These are phyloP conservation scores for Gynostemma pentaphyllum DNA, from an alignment of 306 rosid species.

Conservation along the genomic window DNA sequence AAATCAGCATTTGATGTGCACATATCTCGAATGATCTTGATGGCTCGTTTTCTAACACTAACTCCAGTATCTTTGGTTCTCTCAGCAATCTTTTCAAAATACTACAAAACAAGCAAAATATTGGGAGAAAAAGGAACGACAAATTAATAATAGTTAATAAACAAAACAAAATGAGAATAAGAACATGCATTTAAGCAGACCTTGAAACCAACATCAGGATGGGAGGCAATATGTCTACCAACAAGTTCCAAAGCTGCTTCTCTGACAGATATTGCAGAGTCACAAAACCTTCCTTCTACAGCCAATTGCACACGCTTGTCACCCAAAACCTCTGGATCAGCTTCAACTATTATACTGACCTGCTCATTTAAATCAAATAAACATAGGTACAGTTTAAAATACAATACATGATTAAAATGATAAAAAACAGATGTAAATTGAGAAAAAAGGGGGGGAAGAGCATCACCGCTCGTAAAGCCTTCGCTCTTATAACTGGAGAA, in stretches of 20 bases:
- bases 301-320: constrained; percentile 74
- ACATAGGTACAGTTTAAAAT: background rate
- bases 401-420: background rate
- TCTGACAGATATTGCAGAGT: constrained; percentile 87
- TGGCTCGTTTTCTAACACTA: constrained; percentile 94
- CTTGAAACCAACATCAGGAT: constrained; percentile 98
- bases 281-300: constrained; percentile 96
- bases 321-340: constrained; percentile 95
- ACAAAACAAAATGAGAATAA: background rate
- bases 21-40: constrained; percentile 96
- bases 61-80: constrained; percentile 92
- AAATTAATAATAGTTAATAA: background rate
- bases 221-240: constrained; percentile 97
- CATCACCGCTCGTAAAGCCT: constrained; percentile 89
- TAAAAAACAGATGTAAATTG: background rate
- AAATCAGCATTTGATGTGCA: constrained; percentile 71
- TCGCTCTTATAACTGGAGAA: constrained; percentile 85
- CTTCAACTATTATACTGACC: constrained; percentile 99
- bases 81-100: constrained; percentile 94
- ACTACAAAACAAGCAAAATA: constrained; percentile 34
- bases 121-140: background rate
- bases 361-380: constrained; percentile 29
- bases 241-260: constrained; percentile 99
- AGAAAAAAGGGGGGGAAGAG: background rate
- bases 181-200: constrained; percentile 27